Evolutionary conservation across 1,139 yeast species (phyloP), one percentile per base, ranked within the genome.

Genomic region (Pichia inconspicua): DNA sequence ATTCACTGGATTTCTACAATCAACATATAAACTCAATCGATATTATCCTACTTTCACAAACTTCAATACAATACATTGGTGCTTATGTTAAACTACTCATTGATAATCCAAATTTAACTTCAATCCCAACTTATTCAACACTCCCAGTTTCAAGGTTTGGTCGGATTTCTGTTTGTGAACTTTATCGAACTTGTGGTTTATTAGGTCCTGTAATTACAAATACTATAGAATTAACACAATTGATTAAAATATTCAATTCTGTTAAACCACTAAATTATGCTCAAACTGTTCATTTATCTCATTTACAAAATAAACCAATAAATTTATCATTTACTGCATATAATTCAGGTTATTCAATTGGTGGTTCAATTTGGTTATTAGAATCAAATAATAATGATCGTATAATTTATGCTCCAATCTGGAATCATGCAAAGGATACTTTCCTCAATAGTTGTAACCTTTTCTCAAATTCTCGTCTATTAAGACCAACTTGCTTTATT

Each of bases 361-460:
- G 99, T 50, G 97, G 98, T 9, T 81, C 88, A 0, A 77, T 84
- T 48, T 92, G 97, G 97, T 70, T 84, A 42, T 67, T 90, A 25
- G 75, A 78, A 47, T 81, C 81, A 55, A 81, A 84, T 55, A 76
- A 83, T 27, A 97, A 92, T 55, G 52, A 53, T 28, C 84, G 83
- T 53, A 71, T 89, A 17, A 72, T 92, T 3, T 88, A 89, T 65
- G 96, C 97, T 0, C 92, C 95, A 4, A 82, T 87, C 43, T 92
- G 98, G 97, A 90, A 90, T 63, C 98, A 92, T 64, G 83, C 97
- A 1, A 80, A 81, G 53, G 97, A 92, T 59, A 77, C 87, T 0
- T 90, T 89, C 58, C 69, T 92, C 49, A 85, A 84, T 57, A 78
- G 86, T 49, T 92, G 97, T n/a, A 80, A 84, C 15, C 38, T 55